Percentiles rank a stretch among this genome's conserved stretches.
These are phyloP conservation scores for Zea mays DNA, from an alignment of 176 grass and related monocot genomes.

Conservation along the genomic window Zm-B73-REFERENCE-NAM-5.0 NC_050099.1:3720501-3721000, in stretches of 20 bases:
- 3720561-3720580: conserved; percentile 33
- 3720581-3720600: conserved; percentile 35
- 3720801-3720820: conserved; percentile 20
- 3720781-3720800: conserved; percentile 40
- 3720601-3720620: conserved; percentile 18
- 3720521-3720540: too few relatives aligned
- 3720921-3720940: too few relatives aligned
- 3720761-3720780: conserved; percentile 41
- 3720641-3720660: conserved; percentile 41
- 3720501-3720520: too few relatives aligned
- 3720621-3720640: conserved; percentile 10
- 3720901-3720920: too few relatives aligned
- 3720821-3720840: conserved; percentile 24
- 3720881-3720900: not conserved
- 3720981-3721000: too few relatives aligned
- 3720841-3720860: conserved; percentile 26
- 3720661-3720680: conserved; percentile 46
- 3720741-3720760: conserved; percentile 39
- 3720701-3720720: conserved; percentile 32
- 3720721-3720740: conserved; percentile 27
- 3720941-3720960: too few relatives aligned
- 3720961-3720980: too few relatives aligned
- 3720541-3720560: too few relatives aligned
- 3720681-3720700: conserved; percentile 33
- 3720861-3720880: conserved; percentile 34